Percentiles rank a stretch among this genome's conserved stretches.
Conservation (phyloP, 768 basidiomycete species). For the Hortiboletus campestris region DNA sequence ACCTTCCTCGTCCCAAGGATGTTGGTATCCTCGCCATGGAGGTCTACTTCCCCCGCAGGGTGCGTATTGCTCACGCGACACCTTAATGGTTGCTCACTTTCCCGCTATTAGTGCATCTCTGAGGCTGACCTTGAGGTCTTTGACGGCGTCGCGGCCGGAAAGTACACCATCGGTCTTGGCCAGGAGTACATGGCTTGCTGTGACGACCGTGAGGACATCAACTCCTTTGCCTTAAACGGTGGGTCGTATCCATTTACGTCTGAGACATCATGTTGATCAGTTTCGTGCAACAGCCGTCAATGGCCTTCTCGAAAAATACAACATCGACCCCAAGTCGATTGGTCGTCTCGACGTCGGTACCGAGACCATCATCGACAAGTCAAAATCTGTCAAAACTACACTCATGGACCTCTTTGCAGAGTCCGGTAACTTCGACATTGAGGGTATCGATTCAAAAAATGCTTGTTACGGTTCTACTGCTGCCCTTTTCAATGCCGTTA, state of each 20-base stretch:
- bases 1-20: constrained; percentile 71
- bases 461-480: constrained; percentile 99
- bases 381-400: constrained; percentile 96
- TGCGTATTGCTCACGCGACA: constrained; percentile 39
- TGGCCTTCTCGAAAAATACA: constrained; percentile 88
- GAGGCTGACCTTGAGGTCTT: constrained; percentile 92
- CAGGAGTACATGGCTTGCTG: constrained; percentile 99
- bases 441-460: constrained; percentile 99
- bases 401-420: constrained; percentile 97
- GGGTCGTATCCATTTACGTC: constrained; percentile 23
- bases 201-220: constrained; percentile 98
- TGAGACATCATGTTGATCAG: background rate
- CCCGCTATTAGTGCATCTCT: constrained; percentile 74
- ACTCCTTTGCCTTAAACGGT: constrained; percentile 96
- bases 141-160: constrained; percentile 92
- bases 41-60: constrained; percentile 91
- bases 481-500: constrained; percentile 96
- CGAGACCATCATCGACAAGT: constrained; percentile 99
- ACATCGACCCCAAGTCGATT: constrained; percentile 94
- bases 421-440: constrained; percentile 93
- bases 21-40: constrained; percentile 94
- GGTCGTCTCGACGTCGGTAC: constrained; percentile 98
- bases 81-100: constrained; percentile 4
- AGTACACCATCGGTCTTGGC: constrained; percentile 98
- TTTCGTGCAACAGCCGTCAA: constrained; percentile 63